phyloP scores from a whole-genome alignment of 1,284 basidiomycete genomes.

The Rhodofomes roseus region DNA sequence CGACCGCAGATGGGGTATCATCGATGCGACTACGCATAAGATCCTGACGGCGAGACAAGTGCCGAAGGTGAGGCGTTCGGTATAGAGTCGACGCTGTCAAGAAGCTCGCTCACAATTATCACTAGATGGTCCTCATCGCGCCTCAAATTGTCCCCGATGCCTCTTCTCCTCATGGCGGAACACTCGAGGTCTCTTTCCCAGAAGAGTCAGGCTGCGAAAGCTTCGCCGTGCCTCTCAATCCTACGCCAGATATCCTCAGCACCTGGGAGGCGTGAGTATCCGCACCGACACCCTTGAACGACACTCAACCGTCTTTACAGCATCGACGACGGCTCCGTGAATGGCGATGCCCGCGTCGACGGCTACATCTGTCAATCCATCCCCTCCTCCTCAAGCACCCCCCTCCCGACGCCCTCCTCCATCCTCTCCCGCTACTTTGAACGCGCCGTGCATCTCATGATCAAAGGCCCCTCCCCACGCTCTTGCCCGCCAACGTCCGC shows the following conservation, averaged over 20 bases:
- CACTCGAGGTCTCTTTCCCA: constrained; percentile 56
- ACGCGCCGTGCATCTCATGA: constrained; percentile 55
- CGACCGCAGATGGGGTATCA: constrained; percentile 67
- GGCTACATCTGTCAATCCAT: constrained; percentile 57
- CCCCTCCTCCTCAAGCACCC: constrained; percentile 10
- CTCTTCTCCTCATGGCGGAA: constrained; percentile 40
- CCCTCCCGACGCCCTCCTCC: constrained; percentile 41
- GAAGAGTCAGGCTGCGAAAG: constrained; percentile 47
- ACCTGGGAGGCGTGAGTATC: constrained; percentile 58
- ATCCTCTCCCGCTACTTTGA: constrained; percentile 59
- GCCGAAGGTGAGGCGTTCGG: constrained; percentile 42
- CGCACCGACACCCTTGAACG: no score
- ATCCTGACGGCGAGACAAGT: constrained; percentile 66
- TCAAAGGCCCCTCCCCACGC: constrained; percentile 61
- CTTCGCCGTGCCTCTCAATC: constrained; percentile 57
- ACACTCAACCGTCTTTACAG: no score
- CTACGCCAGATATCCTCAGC: constrained; percentile 42
- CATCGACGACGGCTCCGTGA: constrained; percentile 50
- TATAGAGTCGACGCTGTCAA: no score
- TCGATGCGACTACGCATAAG: constrained; percentile 47
- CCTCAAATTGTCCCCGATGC: constrained; percentile 49
- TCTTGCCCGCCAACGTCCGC: constrained; percentile 43
- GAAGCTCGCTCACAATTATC: no score
- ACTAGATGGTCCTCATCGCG: constrained; percentile 63
- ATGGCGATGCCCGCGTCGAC: constrained; percentile 46